Evolutionary conservation across 805 yeast species (phyloP).

Genomic region (Cyberlindnera galapagoensis): DNA sequence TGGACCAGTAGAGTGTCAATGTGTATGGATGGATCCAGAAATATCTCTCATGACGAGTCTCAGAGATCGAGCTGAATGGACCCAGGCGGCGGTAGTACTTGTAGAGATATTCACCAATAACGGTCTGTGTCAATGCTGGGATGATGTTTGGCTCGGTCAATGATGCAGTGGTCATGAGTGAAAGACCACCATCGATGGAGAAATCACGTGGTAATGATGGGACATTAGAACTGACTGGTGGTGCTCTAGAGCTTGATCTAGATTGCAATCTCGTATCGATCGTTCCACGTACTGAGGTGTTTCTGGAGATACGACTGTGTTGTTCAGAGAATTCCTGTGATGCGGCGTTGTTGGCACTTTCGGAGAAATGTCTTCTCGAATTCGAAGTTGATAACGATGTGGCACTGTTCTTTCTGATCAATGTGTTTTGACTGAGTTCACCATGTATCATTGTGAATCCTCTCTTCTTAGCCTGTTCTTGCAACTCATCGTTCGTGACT

Average conservation of each 20-base stretch:
- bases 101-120: slow-evolving; percentile 84
- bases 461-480: slow-evolving; percentile 40
- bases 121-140: slow-evolving; percentile 85
- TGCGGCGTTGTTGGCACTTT: slow-evolving; percentile 26
- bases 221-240: slow-evolving; percentile 13
- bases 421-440: slow-evolving; percentile 6
- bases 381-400: slow-evolving; percentile 19
- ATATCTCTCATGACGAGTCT: slow-evolving; percentile 80
- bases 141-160: slow-evolving; percentile 65
- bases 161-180: slow-evolving; percentile 51
- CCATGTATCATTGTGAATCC: slow-evolving; percentile 32
- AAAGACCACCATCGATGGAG: slow-evolving; percentile 30
- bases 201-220: slow-evolving; percentile 16
- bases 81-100: slow-evolving; percentile 80
- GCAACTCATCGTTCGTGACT: slow-evolving; percentile 38
- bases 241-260: slow-evolving; percentile 10
- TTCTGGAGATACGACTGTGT: slow-evolving; percentile 12
- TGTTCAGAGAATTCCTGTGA: slow-evolving; percentile 21
- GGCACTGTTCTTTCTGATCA: slow-evolving; percentile 17
- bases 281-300: slow-evolving; percentile 10
- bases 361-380: slow-evolving; percentile 24
- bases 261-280: no score
- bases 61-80: slow-evolving; percentile 63
- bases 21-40: slow-evolving; percentile 98
- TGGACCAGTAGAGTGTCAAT: slow-evolving; percentile 85